Percentiles rank a stretch among this genome's conserved stretches.
These are phyloP conservation scores for Pterocarpus santalinus DNA, from an alignment of 306 rosid species.

Conservation along the genomic window DNA sequence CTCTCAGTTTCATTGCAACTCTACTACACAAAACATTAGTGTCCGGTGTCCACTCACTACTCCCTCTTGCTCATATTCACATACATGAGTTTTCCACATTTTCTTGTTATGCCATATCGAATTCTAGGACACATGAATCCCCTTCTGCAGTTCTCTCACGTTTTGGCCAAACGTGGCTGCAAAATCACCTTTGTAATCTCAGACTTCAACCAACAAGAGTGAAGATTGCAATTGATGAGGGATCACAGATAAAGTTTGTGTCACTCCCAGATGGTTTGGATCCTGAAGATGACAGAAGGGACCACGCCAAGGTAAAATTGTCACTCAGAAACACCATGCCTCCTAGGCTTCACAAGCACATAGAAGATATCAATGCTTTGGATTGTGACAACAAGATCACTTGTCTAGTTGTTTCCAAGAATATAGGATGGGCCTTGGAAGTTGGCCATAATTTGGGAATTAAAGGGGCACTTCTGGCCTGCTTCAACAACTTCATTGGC, in stretches of 20 bases:
- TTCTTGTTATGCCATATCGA: slow-evolving; percentile 58
- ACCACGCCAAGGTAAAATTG: neutral
- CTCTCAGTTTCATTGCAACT: too few relatives aligned
- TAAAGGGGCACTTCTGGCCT: slow-evolving; percentile 50
- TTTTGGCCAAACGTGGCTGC: slow-evolving; percentile 50
- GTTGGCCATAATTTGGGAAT: slow-evolving; percentile 56
- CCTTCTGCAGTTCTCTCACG: slow-evolving; percentile 54
- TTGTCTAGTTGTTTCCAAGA: slow-evolving; percentile 52
- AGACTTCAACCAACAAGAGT: slow-evolving; percentile 26
- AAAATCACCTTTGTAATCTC: slow-evolving; percentile 52
- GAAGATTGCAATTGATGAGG: neutral
- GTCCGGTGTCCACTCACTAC: too few relatives aligned
- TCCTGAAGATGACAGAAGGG: slow-evolving; percentile 49
- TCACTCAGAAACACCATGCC: slow-evolving; percentile 48
- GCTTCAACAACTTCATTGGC: slow-evolving; percentile 57
- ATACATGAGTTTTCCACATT: slow-evolving; percentile 50
- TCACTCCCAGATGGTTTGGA: slow-evolving; percentile 52
- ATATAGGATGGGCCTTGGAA: slow-evolving; percentile 55
- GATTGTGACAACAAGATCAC: slow-evolving; percentile 31
- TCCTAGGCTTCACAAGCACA: slow-evolving; percentile 45
- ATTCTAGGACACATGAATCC: slow-evolving; percentile 64
- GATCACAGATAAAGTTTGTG: slow-evolving; percentile 35
- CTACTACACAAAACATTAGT: too few relatives aligned
- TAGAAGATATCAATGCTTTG: slow-evolving; percentile 44
- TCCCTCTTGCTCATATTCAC: neutral